These are phyloP conservation scores for Alnus rubra DNA, from an alignment of 306 rosid species.

Conservation along the genomic window DNA sequence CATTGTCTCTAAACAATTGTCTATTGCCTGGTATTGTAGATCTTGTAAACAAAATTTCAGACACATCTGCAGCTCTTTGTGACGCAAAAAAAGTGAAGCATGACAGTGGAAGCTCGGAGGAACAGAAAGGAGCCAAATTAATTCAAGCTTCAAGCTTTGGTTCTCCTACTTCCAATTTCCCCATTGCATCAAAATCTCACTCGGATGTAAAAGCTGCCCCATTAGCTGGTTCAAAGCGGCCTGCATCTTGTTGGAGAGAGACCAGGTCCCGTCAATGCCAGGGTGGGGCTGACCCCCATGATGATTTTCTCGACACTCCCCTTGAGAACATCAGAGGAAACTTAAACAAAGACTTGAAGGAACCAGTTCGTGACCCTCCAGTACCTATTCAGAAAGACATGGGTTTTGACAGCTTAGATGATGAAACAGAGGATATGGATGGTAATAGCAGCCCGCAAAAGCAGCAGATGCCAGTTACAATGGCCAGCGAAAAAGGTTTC, in stretches of 20 bases:
- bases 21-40: conserved; percentile 38
- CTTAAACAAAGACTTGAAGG: conserved; percentile 49
- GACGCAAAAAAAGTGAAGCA: conserved; percentile 41
- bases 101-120: conserved; percentile 35
- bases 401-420: conserved; percentile 54
- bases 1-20: conserved; percentile 12
- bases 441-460: conserved; percentile 36
- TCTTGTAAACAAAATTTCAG: conserved; percentile 40
- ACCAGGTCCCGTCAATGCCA: conserved; percentile 74
- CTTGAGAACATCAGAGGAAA: conserved; percentile 69
- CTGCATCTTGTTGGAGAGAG: conserved; percentile 80
- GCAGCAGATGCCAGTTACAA: conserved; percentile 47
- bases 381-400: conserved; percentile 36
- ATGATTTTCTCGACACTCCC: conserved; percentile 94
- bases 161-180: conserved; percentile 38
- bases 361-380: conserved; percentile 28
- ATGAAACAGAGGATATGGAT: conserved; percentile 80
- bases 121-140: conserved; percentile 33
- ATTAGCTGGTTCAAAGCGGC: conserved; percentile 56
- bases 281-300: conserved; percentile 73
- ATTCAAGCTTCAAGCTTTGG: conserved; percentile 26
- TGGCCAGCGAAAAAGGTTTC: conserved; percentile 47
- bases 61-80: conserved; percentile 34
- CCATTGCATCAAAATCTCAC: conserved; percentile 39
- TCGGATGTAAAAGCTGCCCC: conserved; percentile 41